Conservation (phyloP, 768 basidiomycete genomes). For the Austroboletus festivus region DNA sequence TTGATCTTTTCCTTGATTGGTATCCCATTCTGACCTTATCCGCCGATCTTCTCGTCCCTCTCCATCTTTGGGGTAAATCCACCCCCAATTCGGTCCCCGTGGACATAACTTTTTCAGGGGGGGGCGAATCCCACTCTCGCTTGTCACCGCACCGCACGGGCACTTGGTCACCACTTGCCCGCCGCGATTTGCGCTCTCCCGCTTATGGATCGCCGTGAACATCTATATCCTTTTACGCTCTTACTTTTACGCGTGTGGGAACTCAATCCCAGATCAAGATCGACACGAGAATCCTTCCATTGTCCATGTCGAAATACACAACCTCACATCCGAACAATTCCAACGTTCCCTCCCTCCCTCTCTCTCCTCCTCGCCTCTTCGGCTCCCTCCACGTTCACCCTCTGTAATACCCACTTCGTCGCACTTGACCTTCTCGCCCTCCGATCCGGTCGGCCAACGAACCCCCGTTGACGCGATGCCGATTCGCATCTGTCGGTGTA, state of each 20-base stretch:
- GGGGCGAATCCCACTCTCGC: constrained; percentile 16
- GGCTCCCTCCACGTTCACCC: not conserved
- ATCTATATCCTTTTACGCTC: constrained; percentile 2
- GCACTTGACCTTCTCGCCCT: no score
- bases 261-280: constrained; percentile 51
- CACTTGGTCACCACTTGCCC: constrained; percentile 6
- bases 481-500: no score
- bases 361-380: not conserved
- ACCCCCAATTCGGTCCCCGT: constrained; percentile 26
- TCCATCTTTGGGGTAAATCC: constrained; percentile 23
- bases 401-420: no score
- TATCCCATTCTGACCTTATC: constrained; percentile 29
- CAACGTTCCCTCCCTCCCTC: no score
- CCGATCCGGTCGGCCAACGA: no score
- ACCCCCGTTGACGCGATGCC: no score
- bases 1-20: constrained; percentile 29
- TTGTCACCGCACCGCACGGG: constrained; percentile 26
- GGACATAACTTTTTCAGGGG: constrained; percentile 24
- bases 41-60: constrained; percentile 35
- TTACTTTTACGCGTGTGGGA: constrained; percentile 44
- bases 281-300: constrained; percentile 42
- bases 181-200: constrained; percentile 22
- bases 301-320: no score
- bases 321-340: no score
- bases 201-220: constrained; percentile 24